phyloP scores from a whole-genome alignment of 176 grass and related monocot species.

The Musa acuminata region DNA sequence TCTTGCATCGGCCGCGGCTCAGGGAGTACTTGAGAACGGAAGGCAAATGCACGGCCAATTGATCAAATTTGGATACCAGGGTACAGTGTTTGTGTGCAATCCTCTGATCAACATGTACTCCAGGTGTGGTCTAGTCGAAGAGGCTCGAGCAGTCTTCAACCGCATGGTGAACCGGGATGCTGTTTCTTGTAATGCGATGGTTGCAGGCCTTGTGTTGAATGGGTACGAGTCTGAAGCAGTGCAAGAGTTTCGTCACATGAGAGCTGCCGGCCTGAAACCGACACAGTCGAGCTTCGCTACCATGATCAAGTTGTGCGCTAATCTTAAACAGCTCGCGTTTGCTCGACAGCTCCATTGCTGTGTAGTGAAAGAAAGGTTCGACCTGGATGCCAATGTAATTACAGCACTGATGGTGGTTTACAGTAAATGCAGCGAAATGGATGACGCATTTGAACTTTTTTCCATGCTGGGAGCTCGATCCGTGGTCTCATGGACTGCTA shows the following conservation, averaged over 20 bases:
- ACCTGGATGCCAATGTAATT: conserved; percentile 37
- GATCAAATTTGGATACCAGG: conserved; percentile 39
- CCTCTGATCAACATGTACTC: conserved; percentile 62
- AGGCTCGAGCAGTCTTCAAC: conserved; percentile 44
- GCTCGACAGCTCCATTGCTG: conserved; percentile 54
- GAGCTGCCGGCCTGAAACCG: conserved; percentile 19
- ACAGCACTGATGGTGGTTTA: conserved; percentile 50
- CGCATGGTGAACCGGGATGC: conserved; percentile 36
- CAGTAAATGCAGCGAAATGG: conserved; percentile 42
- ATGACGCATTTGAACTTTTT: conserved; percentile 41
- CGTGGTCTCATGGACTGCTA: conserved; percentile 71
- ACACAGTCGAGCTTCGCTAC: conserved; percentile 50
- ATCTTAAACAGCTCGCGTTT: conserved; percentile 37
- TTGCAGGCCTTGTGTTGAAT: conserved; percentile 47
- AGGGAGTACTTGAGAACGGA: conserved; percentile 18
- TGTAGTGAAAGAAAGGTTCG: conserved; percentile 40
- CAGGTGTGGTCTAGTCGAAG: conserved; percentile 36
- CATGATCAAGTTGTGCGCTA: conserved; percentile 58
- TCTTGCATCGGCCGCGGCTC: conserved; percentile 31
- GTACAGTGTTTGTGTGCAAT: conserved; percentile 32
- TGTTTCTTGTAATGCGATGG: conserved; percentile 58
- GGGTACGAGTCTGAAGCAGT: conserved; percentile 35
- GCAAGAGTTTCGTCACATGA: conserved; percentile 39
- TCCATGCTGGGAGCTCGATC: conserved; percentile 30
- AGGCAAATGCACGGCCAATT: conserved; percentile 28